These are phyloP conservation scores for Phytopythium aichiense DNA, from an alignment of 352 stramenopile genomes.

Conservation along the genomic window DNA sequence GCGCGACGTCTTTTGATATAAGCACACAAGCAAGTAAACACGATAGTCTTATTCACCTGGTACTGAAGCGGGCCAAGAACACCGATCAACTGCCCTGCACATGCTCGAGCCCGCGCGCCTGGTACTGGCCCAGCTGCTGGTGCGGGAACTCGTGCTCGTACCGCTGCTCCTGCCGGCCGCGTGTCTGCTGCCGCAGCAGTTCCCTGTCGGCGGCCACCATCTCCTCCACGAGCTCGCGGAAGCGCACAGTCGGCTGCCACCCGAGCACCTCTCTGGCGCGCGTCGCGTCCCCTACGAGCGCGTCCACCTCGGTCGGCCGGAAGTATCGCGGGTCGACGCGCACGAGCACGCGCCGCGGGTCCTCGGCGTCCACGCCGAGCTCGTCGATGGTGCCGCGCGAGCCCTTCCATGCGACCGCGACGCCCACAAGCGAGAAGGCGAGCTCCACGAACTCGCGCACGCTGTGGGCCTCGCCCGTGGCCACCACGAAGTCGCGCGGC, in stretches of 20 bases:
- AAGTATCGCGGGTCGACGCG: conserved; percentile 97
- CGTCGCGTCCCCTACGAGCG: conserved; percentile 93
- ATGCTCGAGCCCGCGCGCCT: not conserved
- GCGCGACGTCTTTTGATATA: conserved; percentile 65
- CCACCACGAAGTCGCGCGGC: conserved; percentile 79
- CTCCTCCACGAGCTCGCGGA: conserved; percentile 93
- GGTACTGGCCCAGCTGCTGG: not conserved
- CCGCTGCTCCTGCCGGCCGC: not conserved
- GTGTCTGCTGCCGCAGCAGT: conserved; percentile 10
- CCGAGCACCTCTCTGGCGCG: conserved; percentile 91
- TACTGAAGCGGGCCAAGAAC: too few relatives aligned
- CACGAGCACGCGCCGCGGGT: conserved; percentile 91
- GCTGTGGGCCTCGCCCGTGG: conserved; percentile 97
- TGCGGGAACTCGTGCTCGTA: not conserved
- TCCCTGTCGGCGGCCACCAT: conserved; percentile 92
- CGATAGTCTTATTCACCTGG: not conserved
- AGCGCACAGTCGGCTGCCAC: conserved; percentile 91
- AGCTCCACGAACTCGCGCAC: conserved; percentile 98
- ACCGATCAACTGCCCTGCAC: not conserved
- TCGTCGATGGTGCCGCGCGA: conserved; percentile 88
- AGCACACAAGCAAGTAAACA: conserved; percentile 6
- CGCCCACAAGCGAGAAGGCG: conserved; percentile 89
- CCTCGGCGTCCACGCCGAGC: conserved; percentile 87
- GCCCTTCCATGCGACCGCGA: conserved; percentile 92
- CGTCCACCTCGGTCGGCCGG: conserved; percentile 97